A percentile compares a stretch with the other conserved stretches of the same genome.
Conservation (phyloP, 768 basidiomycete genomes). For the Sutorius australiensis region DNA sequence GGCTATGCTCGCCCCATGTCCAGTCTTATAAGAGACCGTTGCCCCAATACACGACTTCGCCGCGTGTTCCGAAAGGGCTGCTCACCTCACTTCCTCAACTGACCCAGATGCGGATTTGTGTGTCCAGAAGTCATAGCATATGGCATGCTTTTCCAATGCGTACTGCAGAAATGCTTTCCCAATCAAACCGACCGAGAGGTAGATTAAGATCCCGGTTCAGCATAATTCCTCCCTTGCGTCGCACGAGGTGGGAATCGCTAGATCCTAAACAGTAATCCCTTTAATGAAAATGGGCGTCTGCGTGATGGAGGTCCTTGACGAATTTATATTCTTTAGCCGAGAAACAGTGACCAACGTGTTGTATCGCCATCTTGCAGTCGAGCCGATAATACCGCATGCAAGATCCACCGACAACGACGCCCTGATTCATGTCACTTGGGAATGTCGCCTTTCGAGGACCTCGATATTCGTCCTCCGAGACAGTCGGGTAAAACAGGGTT, state of each 20-base stretch:
- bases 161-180: constrained; percentile 8
- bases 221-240: neutral
- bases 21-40: constrained; percentile 29
- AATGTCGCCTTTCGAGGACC: neutral
- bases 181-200: constrained; percentile 2
- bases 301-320: neutral
- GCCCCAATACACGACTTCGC: constrained; percentile 33
- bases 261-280: constrained; percentile 15
- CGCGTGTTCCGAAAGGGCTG: constrained; percentile 28
- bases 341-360: neutral
- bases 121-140: constrained; percentile 19
- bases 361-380: neutral
- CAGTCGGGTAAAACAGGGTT: neutral
- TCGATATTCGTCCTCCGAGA: neutral
- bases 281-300: constrained; percentile 17
- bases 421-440: too few relatives aligned
- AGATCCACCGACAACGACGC: neutral
- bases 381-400: neutral
- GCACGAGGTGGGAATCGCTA: constrained; percentile 21
- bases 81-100: constrained; percentile 24
- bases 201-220: neutral
- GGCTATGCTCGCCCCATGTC: constrained; percentile 10
- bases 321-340: neutral
- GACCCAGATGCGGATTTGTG: constrained; percentile 21
- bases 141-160: constrained; percentile 27